Conservation (phyloP, 1,284 basidiomycete genomes). For the Microbotryum silenes-acaulis region DNA sequence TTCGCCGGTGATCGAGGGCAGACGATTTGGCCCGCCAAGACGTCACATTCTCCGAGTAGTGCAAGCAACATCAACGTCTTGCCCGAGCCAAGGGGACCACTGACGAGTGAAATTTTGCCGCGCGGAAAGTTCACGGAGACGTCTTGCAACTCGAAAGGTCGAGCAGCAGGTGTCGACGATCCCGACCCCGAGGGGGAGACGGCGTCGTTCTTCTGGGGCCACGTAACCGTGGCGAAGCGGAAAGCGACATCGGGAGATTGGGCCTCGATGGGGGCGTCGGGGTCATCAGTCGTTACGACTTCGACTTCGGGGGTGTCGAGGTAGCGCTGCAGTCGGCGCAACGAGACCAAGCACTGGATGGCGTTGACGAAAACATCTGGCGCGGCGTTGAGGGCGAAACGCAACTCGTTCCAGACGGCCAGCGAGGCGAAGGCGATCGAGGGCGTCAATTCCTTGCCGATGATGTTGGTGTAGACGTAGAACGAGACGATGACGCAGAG, state of each 20-base stretch:
- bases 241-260: conserved; percentile 52
- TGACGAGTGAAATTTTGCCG: conserved; percentile 69
- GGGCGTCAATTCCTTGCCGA: conserved; percentile 63
- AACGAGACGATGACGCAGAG: conserved; percentile 41
- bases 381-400: conserved; percentile 62
- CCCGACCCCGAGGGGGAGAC: conserved; percentile 52
- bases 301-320: conserved; percentile 26
- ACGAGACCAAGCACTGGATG: conserved; percentile 65
- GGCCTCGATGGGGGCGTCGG: conserved; percentile 48
- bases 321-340: conserved; percentile 69
- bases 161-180: conserved; percentile 57
- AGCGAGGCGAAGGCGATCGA: conserved; percentile 73
- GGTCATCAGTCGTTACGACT: conserved; percentile 38
- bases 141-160: conserved; percentile 74
- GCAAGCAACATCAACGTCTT: conserved; percentile 70
- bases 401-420: conserved; percentile 76
- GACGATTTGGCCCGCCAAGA: conserved; percentile 66
- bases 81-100: conserved; percentile 55
- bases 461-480: conserved; percentile 43
- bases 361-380: conserved; percentile 20
- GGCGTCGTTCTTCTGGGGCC: conserved; percentile 55
- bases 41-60: conserved; percentile 81
- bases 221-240: conserved; percentile 76
- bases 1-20: conserved; percentile 79
- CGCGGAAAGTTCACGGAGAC: conserved; percentile 67